A percentile compares a stretch with the other conserved stretches of the same genome.
Evolutionary conservation across 2,329 filamentous ascomycete species (phyloP).

Genomic region (Fusarium graminum): DNA sequence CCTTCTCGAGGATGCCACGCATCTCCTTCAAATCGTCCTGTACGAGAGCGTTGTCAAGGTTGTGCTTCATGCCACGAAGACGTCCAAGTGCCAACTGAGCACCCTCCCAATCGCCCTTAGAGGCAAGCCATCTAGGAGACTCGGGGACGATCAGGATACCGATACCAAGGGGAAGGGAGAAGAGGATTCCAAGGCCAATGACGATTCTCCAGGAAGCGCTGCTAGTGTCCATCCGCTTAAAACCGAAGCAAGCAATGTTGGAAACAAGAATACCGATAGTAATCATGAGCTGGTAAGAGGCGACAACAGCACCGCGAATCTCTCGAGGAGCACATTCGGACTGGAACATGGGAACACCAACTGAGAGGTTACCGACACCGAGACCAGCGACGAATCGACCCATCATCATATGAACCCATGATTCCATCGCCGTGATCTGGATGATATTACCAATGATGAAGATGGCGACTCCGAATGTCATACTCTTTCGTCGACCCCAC

Average conservation of each 20-base stretch:
- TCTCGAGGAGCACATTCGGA: conserved; percentile 72
- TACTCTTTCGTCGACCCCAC: conserved; percentile 68
- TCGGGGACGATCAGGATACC: conserved; percentile 69
- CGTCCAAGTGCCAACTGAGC: conserved; percentile 65
- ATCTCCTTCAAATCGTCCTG: conserved; percentile 68
- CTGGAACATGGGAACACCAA: conserved; percentile 76
- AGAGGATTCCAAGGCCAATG: conserved; percentile 67
- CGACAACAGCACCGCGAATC: conserved; percentile 74
- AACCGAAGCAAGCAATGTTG: conserved; percentile 67
- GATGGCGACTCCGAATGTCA: conserved; percentile 66
- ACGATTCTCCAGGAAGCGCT: conserved; percentile 72
- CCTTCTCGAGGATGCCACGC: conserved; percentile 60
- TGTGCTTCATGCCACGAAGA: conserved; percentile 64
- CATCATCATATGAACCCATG: conserved; percentile 75
- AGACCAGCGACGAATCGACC: conserved; percentile 76
- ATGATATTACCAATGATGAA: conserved; percentile 75
- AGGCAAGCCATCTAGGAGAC: conserved; percentile 68
- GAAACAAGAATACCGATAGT: conserved; percentile 75
- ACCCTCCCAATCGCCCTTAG: conserved; percentile 60
- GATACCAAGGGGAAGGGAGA: conserved; percentile 64
- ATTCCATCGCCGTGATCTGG: conserved; percentile 69
- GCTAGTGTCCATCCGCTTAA: conserved; percentile 58
- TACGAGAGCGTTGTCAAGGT: conserved; percentile 60
- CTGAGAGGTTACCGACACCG: conserved; percentile 75
- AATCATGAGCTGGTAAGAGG: conserved; percentile 80